These are phyloP conservation scores for Ramularia endophylla DNA, from an alignment of 2,329 filamentous ascomycete genomes.

Conservation along the genomic window DNA sequence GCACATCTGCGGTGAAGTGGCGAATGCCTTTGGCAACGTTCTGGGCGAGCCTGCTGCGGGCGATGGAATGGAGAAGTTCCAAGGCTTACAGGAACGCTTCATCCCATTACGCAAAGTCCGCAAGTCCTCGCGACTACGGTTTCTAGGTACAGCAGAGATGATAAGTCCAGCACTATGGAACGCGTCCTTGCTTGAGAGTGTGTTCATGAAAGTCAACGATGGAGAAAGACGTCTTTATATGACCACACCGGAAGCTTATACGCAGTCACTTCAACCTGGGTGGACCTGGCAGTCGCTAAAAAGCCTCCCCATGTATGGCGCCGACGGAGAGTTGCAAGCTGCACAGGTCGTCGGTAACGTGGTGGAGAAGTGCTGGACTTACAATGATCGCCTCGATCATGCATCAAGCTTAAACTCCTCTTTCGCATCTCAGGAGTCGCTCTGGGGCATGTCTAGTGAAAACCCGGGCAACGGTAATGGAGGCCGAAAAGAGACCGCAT, in stretches of 20 bases:
- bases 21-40: slow-evolving; percentile 54
- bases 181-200: slow-evolving; percentile 60
- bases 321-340: slow-evolving; percentile 53
- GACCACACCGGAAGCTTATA: slow-evolving; percentile 68
- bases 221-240: slow-evolving; percentile 62
- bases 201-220: slow-evolving; percentile 65
- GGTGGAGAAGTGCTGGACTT: slow-evolving; percentile 54
- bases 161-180: slow-evolving; percentile 66
- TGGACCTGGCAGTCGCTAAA: slow-evolving; percentile 70
- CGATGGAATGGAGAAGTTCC: slow-evolving; percentile 40
- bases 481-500: slow-evolving; percentile 4
- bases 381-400: slow-evolving; percentile 59
- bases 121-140: slow-evolving; percentile 65
- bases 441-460: slow-evolving; percentile 9
- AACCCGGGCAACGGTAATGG: slow-evolving; percentile 4
- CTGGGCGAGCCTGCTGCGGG: slow-evolving; percentile 16
- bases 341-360: slow-evolving; percentile 43
- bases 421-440: slow-evolving; percentile 35
- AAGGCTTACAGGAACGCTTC: slow-evolving; percentile 62
- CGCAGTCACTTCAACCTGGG: slow-evolving; percentile 52
- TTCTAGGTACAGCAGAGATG: slow-evolving; percentile 66
- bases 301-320: slow-evolving; percentile 47
- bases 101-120: slow-evolving; percentile 72
- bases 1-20: slow-evolving; percentile 60
- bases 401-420: slow-evolving; percentile 44